A percentile compares a stretch with the other conserved stretches of the same genome.
phyloP scores from a whole-genome alignment of 306 rosid genomes.

The Datisca glomerata region DNA sequence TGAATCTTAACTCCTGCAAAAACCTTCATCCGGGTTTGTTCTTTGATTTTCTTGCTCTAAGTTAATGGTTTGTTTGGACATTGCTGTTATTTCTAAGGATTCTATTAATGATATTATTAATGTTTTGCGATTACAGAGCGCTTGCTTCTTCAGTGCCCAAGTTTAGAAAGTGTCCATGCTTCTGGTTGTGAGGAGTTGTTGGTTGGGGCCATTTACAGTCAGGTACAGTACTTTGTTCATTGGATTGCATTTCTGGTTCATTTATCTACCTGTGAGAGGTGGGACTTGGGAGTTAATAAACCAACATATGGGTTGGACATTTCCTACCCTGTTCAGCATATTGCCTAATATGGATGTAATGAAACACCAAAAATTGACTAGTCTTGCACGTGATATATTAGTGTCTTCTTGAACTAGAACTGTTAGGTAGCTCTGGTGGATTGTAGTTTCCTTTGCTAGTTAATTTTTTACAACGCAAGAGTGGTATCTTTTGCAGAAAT shows the following conservation, averaged over 20 bases:
- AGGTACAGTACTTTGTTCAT: conserved; percentile 34
- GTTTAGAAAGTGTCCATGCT: conserved; percentile 70
- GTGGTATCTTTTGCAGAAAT: too few species aligned
- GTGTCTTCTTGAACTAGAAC: neutral
- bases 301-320: too few species aligned
- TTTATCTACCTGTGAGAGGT: neutral
- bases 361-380: too few species aligned
- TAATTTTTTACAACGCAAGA: too few species aligned
- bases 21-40: conserved; percentile 80
- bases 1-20: conserved; percentile 76
- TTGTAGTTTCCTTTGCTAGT: neutral
- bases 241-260: neutral
- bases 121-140: conserved; percentile 44
- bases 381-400: too few species aligned
- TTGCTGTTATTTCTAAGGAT: neutral
- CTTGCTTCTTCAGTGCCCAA: conserved; percentile 71
- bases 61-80: conserved; percentile 7
- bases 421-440: neutral
- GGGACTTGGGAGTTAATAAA: conserved; percentile 6
- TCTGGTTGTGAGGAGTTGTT: conserved; percentile 53
- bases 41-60: conserved; percentile 12
- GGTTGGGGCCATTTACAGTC: conserved; percentile 50
- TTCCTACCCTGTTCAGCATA: too few species aligned
- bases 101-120: conserved; percentile 9
- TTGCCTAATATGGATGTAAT: too few species aligned